phyloP scores from a whole-genome alignment of 441 rosid genomes.

The Theobroma grandiflorum region DNA sequence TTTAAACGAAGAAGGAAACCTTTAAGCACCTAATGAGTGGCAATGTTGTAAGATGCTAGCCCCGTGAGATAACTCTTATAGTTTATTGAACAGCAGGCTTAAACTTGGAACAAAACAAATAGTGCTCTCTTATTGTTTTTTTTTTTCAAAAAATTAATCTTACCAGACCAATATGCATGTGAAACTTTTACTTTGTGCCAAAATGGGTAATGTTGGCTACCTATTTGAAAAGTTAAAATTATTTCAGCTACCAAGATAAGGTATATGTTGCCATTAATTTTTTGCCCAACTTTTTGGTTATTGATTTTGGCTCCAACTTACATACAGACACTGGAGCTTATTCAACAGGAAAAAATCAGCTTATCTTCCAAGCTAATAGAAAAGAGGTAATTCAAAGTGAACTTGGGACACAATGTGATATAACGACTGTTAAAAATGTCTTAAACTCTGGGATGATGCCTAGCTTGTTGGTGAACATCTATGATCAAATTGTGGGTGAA shows the following conservation, averaged over 20 bases:
- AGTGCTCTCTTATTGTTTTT: neutral
- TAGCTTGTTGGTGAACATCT: slow-evolving; percentile 1
- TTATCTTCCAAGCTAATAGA: slow-evolving; percentile 51
- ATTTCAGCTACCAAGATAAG: neutral
- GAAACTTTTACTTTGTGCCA: neutral
- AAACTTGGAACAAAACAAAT: neutral
- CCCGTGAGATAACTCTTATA: neutral
- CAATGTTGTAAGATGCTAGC: neutral
- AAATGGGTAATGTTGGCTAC: neutral
- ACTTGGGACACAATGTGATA: neutral
- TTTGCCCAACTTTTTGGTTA: neutral
- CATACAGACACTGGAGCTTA: slow-evolving; percentile 61
- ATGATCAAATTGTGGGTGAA: neutral
- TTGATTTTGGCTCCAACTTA: slow-evolving; percentile 4
- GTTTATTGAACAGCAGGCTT: neutral
- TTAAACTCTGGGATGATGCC: neutral
- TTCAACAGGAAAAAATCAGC: slow-evolving; percentile 63
- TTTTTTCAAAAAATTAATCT: neutral
- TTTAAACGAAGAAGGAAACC: neutral
- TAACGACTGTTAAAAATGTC: neutral
- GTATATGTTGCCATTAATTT: neutral
- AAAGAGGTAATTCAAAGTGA: slow-evolving; percentile 54
- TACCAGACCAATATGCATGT: neutral
- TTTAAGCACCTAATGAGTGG: neutral
- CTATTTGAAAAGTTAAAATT: slow-evolving; percentile 4